Evolutionary conservation across 345 rosid genomes (phyloP).

Genomic region (Mangifera indica): DNA sequence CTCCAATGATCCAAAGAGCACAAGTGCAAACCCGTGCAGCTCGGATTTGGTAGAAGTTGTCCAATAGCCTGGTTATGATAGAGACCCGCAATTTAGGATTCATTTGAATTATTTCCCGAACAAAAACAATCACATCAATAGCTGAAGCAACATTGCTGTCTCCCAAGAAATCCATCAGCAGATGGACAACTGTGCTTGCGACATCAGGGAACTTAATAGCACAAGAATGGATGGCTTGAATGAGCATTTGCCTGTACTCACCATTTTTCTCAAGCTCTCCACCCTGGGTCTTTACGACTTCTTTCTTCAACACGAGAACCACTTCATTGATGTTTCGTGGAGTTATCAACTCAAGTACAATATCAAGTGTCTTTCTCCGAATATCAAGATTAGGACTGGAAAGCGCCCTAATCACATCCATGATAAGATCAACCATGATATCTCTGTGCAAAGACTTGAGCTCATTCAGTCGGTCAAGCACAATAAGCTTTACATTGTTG

Average conservation of each 20-base stretch:
- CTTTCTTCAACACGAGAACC: slow-evolving; percentile 76
- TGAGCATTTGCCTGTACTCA: slow-evolving; percentile 89
- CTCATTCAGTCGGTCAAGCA: slow-evolving; percentile 79
- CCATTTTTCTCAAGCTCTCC: slow-evolving; percentile 93
- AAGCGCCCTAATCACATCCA: slow-evolving; percentile 93
- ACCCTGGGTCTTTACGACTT: slow-evolving; percentile 84
- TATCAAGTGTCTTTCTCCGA: slow-evolving; percentile 79
- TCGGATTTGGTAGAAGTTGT: slow-evolving; percentile 85
- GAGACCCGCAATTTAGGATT: slow-evolving; percentile 84
- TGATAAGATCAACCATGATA: slow-evolving; percentile 78
- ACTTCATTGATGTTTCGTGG: slow-evolving; percentile 78
- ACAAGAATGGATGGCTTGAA: slow-evolving; percentile 88
- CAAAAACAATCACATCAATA: slow-evolving; percentile 71
- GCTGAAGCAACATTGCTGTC: slow-evolving; percentile 90
- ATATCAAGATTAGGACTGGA: slow-evolving; percentile 86
- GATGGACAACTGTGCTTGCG: slow-evolving; percentile 90
- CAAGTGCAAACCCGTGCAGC: slow-evolving; percentile 84
- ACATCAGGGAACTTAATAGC: slow-evolving; percentile 92
- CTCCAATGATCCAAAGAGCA: slow-evolving; percentile 94
- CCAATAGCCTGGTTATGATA: slow-evolving; percentile 79
- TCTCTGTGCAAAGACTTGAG: slow-evolving; percentile 71
- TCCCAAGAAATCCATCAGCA: slow-evolving; percentile 89
- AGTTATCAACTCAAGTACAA: slow-evolving; percentile 77
- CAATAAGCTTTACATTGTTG: slow-evolving; percentile 84
- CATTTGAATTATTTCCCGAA: slow-evolving; percentile 82